phyloP scores from a whole-genome alignment of 2,329 filamentous ascomycete species.

The Ascochyta rabiei region DNA sequence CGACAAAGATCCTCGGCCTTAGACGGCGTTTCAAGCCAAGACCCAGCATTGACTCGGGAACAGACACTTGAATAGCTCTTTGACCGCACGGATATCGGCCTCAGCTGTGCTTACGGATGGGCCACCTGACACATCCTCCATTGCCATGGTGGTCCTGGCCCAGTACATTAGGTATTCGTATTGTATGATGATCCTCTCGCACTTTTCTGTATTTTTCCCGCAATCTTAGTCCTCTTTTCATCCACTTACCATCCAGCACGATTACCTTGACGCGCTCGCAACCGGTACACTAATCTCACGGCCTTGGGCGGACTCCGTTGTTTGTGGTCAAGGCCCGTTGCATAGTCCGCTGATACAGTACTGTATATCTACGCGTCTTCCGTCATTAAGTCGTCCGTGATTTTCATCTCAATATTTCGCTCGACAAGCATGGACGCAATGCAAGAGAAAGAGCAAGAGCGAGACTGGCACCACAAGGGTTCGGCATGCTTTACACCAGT shows the following conservation, averaged over 20 bases:
- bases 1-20: not conserved
- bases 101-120: conserved; percentile 2
- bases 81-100: not conserved
- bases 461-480: conserved; percentile 41
- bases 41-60: not conserved
- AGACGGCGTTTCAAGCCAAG: not conserved
- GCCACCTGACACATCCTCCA: not conserved
- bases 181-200: not conserved
- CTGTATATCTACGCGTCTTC: not conserved
- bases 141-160: not conserved
- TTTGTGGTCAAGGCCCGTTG: not conserved
- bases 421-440: conserved; percentile 25
- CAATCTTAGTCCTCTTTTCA: not conserved
- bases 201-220: not conserved
- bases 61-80: not conserved
- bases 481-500: conserved; percentile 39
- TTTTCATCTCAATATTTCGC: not conserved
- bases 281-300: not conserved
- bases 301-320: not conserved
- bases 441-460: conserved; percentile 34
- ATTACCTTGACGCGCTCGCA: not conserved
- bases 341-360: conserved; percentile 2
- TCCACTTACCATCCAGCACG: not conserved
- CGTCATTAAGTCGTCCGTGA: not conserved
- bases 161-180: not conserved